These are phyloP conservation scores for Osmanthus fragrans DNA, from an alignment of 257 asterid genomes.

Conservation along the genomic window DNA sequence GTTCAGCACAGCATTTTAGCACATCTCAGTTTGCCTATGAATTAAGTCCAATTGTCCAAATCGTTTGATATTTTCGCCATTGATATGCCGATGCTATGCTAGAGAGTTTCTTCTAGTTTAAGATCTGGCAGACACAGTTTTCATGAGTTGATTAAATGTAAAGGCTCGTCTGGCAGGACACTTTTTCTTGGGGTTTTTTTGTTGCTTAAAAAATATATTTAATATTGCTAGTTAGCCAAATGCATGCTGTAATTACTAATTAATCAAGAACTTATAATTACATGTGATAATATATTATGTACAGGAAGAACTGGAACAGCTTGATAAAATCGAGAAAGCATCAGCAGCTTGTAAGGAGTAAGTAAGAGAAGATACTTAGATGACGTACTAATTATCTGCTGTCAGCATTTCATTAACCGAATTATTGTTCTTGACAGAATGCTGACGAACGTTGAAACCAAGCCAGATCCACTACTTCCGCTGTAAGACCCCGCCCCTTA, in stretches of 20 bases:
- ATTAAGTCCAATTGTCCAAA: too few relatives aligned
- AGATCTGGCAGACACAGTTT: background rate
- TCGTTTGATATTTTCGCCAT: background rate
- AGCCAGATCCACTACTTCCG: conserved; percentile 84
- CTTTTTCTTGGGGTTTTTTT: background rate
- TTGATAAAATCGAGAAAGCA: conserved; percentile 82
- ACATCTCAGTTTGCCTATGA: background rate
- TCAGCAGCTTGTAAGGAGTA: conserved; percentile 92
- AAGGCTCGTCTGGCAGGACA: background rate
- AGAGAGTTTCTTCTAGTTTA: background rate
- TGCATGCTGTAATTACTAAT: background rate
- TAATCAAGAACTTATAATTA: background rate
- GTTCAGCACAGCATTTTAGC: background rate
- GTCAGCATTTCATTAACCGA: conserved; percentile 11
- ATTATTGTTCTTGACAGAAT: conserved; percentile 41
- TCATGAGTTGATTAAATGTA: background rate
- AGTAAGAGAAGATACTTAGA: conserved; percentile 27
- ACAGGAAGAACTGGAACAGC: conserved; percentile 88
- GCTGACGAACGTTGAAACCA: conserved; percentile 57
- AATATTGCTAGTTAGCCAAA: background rate
- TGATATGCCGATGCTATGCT: background rate
- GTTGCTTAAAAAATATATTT: background rate
- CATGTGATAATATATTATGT: conserved; percentile 9
- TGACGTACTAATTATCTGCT: conserved; percentile 8
- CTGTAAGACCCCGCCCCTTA: conserved; percentile 48